Conservation (phyloP, 1,139 yeast species). For the Saccharomyces hybrid region DNA sequence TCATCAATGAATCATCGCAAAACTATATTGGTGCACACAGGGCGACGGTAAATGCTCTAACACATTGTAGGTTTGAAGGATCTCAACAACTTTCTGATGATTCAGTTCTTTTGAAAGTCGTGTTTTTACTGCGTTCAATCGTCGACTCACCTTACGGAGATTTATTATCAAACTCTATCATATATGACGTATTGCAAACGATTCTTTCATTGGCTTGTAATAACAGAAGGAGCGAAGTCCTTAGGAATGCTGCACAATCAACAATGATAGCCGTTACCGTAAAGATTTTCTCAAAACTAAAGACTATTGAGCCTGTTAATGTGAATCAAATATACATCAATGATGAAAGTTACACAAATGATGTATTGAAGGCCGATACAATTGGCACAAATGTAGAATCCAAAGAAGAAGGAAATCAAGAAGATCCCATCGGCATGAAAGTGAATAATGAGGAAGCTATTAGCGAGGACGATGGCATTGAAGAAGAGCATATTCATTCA, state of each 20-base stretch:
- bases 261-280: conserved; percentile 67
- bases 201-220: conserved; percentile 90
- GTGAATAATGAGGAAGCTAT: conserved; percentile 5
- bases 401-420: conserved; percentile 4
- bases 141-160: conserved; percentile 59
- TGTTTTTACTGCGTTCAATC: conserved; percentile 64
- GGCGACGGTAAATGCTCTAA: conserved; percentile 61
- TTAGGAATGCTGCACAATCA: conserved; percentile 85
- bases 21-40: conserved; percentile 43
- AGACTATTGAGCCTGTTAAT: conserved; percentile 44
- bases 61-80: conserved; percentile 94
- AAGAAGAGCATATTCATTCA: not conserved
- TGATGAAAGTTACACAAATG: conserved; percentile 33
- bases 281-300: conserved; percentile 57
- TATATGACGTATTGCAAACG: conserved; percentile 86
- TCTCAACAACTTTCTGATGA: conserved; percentile 92
- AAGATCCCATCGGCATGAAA: not conserved
- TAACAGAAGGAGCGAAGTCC: conserved; percentile 81
- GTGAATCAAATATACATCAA: conserved; percentile 30
- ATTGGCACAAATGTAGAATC: conserved; percentile 26
- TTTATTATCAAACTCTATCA: conserved; percentile 67
- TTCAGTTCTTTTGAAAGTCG: conserved; percentile 76
- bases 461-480: not conserved
- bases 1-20: conserved; percentile 40
- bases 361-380: conserved; percentile 31